Evolutionary conservation across 176 grass and related monocot species (phyloP).

Genomic region (Zoysia pacifica): DNA sequence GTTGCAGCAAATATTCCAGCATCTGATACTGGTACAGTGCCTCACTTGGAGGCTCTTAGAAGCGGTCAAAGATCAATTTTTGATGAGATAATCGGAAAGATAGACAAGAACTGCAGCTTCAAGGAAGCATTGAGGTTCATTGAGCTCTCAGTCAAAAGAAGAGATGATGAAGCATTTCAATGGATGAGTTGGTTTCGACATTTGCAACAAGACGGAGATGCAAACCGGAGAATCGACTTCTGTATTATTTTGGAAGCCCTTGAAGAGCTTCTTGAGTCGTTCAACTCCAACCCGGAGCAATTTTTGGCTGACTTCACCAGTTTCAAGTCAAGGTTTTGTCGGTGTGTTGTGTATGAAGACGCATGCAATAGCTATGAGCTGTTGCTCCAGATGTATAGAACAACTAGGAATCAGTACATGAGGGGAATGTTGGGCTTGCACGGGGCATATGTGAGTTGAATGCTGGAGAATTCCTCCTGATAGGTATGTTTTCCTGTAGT

Average conservation of each 20-base stretch:
- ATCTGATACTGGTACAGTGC: background rate
- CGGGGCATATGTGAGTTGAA: conserved; percentile 18
- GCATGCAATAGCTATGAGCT: conserved; percentile 38
- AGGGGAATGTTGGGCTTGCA: conserved; percentile 73
- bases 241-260: conserved; percentile 37
- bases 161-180: conserved; percentile 52
- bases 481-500: background rate
- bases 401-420: conserved; percentile 62
- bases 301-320: conserved; percentile 22
- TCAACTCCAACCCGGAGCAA: conserved; percentile 14
- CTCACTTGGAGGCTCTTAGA: conserved; percentile 8
- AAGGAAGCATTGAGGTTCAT: conserved; percentile 42
- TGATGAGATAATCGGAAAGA: conserved; percentile 47
- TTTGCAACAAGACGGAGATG: conserved; percentile 40
- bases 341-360: conserved; percentile 47
- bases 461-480: background rate
- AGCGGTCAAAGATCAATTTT: conserved; percentile 57
- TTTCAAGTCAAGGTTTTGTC: conserved; percentile 60
- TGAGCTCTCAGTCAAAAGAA: conserved; percentile 30
- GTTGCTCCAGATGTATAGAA: conserved; percentile 60
- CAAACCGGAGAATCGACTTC: conserved; percentile 42
- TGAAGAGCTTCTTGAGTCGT: conserved; percentile 43
- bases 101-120: conserved; percentile 33
- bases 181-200: conserved; percentile 84
- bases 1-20: conserved; percentile 50